phyloP scores from a whole-genome alignment of 2,329 filamentous ascomycete genomes.

The Sporothrix phasma region DNA sequence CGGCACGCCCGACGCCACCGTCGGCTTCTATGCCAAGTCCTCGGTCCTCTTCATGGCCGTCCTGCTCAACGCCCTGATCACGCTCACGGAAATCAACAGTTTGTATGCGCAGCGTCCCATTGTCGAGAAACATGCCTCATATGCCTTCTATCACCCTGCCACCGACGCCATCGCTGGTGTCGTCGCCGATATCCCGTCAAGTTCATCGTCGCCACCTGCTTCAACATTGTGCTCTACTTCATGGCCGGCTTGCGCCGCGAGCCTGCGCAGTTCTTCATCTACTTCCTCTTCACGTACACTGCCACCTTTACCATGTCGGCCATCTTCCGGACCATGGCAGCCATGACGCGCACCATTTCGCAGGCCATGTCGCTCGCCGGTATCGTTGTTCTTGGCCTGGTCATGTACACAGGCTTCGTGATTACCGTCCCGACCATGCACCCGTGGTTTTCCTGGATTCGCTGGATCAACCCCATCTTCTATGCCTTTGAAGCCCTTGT shows the following conservation, averaged over 20 bases:
- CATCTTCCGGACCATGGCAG: conserved; percentile 74
- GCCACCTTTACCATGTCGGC: conserved; percentile 73
- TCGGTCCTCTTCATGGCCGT: conserved; percentile 80
- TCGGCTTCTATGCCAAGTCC: conserved; percentile 49
- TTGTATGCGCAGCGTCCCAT: conserved; percentile 84
- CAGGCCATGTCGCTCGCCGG: conserved; percentile 52
- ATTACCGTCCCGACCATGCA: conserved; percentile 53
- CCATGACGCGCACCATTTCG: conserved; percentile 58
- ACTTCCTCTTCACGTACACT: conserved; percentile 63
- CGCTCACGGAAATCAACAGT: conserved; percentile 72
- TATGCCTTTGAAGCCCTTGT: conserved; percentile 74
- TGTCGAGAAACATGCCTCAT: conserved; percentile 80
- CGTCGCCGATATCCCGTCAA: conserved; percentile 77
- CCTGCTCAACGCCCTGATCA: conserved; percentile 74
- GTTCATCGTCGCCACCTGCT: conserved; percentile 59
- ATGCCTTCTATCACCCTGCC: conserved; percentile 88
- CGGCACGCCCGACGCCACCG: conserved; percentile 18
- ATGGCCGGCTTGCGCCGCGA: conserved; percentile 70
- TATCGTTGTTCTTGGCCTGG: conserved; percentile 52
- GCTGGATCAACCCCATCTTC: conserved; percentile 66
- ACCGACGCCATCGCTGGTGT: conserved; percentile 79
- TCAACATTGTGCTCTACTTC: conserved; percentile 78
- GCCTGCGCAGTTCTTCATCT: conserved; percentile 74
- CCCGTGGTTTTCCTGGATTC: conserved; percentile 72
- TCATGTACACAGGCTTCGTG: conserved; percentile 63